Evolutionary conservation across 2,329 filamentous ascomycete species (phyloP), one percentile per base, ranked within the genome.

Genomic region (Diaporthe citrichinensis): DNA sequence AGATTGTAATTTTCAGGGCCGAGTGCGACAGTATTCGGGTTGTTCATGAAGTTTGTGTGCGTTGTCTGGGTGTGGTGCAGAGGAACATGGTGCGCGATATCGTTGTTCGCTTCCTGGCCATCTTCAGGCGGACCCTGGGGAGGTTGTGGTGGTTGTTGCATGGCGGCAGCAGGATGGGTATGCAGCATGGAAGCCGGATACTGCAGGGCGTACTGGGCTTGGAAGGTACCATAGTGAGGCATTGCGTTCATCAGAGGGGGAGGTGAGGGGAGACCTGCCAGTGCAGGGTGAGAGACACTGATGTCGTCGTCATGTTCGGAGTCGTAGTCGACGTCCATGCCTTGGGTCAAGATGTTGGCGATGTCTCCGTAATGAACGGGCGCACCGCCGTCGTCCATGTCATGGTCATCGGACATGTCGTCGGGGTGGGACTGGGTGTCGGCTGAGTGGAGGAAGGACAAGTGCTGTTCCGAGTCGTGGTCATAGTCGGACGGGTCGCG

Each of bases 1-100:
- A 90, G 82, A 59, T 85, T 85, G 49, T 86, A 83, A 78, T 92
- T 92, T 72, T 85, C 84, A 17, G 88, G 87, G 14, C 86, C 86
- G 41, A 90, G 83, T 23, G 80, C 82, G 73, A 78, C 78, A n/a
- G 80, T 78, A 55, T 82, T 83, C 6, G 80, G 80, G 75, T 83
- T 84, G 74, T 80, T 81, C 61, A 83, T 57, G 57, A 83, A 78
- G 46, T 80, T 77, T 20, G 83, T 81, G 69, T 84, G 81, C 8
- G 55, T n/a, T 12, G 68, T 62, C 25, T 72, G 68, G 34, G 55
- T 65, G 39, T 75, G 61, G 31, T 76, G 75, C 34, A 71, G 34
- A 15, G 65, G 55, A 10, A 74, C 41, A 20, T 71, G 73, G 58
- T 65, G 74, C n/a, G 65, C 25, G 28, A 23, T 65, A 28, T 51